These are phyloP conservation scores for Trichosporon sp. DNA, from an alignment of 1,284 basidiomycete species.

Conservation along the genomic window DNA sequence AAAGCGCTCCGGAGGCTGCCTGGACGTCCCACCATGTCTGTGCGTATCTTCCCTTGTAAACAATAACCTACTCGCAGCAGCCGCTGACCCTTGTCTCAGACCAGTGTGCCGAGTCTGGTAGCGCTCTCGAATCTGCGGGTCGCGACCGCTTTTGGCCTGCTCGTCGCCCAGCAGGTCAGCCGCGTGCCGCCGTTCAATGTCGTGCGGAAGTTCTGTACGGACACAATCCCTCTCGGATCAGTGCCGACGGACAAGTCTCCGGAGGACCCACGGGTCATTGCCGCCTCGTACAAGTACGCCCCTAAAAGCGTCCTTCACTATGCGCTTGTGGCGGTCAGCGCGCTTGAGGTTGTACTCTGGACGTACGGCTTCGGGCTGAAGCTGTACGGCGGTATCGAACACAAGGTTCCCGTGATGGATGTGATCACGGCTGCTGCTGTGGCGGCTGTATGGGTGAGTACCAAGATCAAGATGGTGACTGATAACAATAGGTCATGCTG, in stretches of 20 bases:
- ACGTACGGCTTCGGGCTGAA: slow-evolving; percentile 26
- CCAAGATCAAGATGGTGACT: too few species aligned
- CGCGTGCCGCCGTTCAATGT: slow-evolving; percentile 22
- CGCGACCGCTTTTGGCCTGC: neutral
- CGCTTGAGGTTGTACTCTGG: slow-evolving; percentile 33
- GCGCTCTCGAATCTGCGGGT: neutral
- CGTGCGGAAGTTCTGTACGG: slow-evolving; percentile 16
- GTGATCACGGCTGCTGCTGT: slow-evolving; percentile 26
- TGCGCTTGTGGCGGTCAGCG: slow-evolving; percentile 24
- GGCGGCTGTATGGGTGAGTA: slow-evolving; percentile 42
- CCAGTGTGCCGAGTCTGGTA: neutral
- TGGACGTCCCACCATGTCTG: slow-evolving; percentile 6
- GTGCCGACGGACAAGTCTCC: slow-evolving; percentile 6
- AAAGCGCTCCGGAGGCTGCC: neutral
- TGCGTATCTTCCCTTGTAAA: slow-evolving; percentile 5
- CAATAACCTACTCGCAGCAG: neutral
- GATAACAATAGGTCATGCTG: slow-evolving; percentile 6
- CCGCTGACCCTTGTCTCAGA: slow-evolving; percentile 1
- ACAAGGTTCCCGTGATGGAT: neutral
- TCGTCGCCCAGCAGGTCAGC: neutral
- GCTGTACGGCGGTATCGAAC: slow-evolving; percentile 16
- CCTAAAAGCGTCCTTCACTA: slow-evolving; percentile 3
- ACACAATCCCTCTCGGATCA: slow-evolving; percentile 7
- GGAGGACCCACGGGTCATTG: neutral
- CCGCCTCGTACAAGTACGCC: slow-evolving; percentile 2